Conservation (phyloP, 768 basidiomycete species). For the Rhizopogon vesiculosus region DNA sequence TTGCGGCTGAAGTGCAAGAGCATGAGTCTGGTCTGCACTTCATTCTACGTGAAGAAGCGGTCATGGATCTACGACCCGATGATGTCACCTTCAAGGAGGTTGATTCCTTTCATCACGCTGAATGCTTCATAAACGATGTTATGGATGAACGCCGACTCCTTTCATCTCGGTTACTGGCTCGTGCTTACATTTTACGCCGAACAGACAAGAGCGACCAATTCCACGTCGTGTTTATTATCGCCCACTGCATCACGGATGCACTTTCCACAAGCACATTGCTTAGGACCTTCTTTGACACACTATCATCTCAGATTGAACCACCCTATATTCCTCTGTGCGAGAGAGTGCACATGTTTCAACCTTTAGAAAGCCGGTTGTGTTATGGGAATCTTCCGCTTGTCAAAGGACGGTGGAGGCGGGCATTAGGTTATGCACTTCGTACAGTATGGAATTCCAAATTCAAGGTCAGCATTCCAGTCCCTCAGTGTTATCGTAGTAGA, state of each 20-base stretch:
- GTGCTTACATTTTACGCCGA: slow-evolving; percentile 37
- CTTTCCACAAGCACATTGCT: slow-evolving; percentile 39
- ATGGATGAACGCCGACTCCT: slow-evolving; percentile 32
- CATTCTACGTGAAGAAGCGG: slow-evolving; percentile 33
- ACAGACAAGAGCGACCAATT: slow-evolving; percentile 31
- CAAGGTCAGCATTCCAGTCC: slow-evolving; percentile 23
- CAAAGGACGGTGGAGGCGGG: slow-evolving; percentile 40
- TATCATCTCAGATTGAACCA: slow-evolving; percentile 17
- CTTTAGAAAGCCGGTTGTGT: slow-evolving; percentile 36
- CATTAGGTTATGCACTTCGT: slow-evolving; percentile 36
- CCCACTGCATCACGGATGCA: slow-evolving; percentile 50
- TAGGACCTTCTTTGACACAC: slow-evolving; percentile 38
- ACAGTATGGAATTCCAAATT: slow-evolving; percentile 26
- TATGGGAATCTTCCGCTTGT: slow-evolving; percentile 25
- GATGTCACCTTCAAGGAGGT: slow-evolving; percentile 36
- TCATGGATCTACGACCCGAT: slow-evolving; percentile 21
- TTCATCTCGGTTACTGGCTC: slow-evolving; percentile 35
- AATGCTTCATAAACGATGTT: slow-evolving; percentile 24
- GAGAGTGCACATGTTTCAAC: slow-evolving; percentile 35
- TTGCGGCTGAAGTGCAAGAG: slow-evolving; percentile 37
- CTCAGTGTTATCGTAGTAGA: not conserved
- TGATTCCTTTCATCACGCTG: slow-evolving; percentile 32
- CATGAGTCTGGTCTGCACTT: slow-evolving; percentile 29
- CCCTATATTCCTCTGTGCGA: slow-evolving; percentile 22
- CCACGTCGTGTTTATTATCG: slow-evolving; percentile 40